Base-by-base conservation (phyloP, 306 rosid genomes). In the Chamaecrista fasciculata region DNA sequence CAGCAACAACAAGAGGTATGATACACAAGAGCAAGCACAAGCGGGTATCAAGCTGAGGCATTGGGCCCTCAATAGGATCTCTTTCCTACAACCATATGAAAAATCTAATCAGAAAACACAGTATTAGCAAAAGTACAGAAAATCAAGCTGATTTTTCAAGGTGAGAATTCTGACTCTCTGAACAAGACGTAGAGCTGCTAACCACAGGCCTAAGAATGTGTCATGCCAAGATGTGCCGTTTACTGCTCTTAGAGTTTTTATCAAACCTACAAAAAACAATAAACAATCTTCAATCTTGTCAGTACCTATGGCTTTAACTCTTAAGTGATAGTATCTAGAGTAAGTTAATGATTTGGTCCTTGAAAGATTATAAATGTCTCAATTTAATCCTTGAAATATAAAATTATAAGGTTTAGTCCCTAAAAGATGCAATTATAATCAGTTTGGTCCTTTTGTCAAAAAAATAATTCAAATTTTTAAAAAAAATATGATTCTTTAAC, bases 21-120 rank as follows among this genome's bases (percentile, higher is more conserved):
- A 94, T 87, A 46, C 96, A 88, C 71, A 94, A 78, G 48, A 94
- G 85, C 83, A 89, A 86, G 96, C 92, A 87, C 74, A 94, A 77
- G 62, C 99, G 96, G 55, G 97, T 82, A 74, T 94, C 99, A 10
- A 94, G 82, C 80, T 79, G 95, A 66, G 99, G 97, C 88, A 94
- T 81, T 15, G 99, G 99, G n/a, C 99, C 99, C 70, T 94, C 97
- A 65, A 91, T 91, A 18, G 96, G 96, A 67, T 89, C 95, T 81
- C 99, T 91, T 86, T 91, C 99, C 99, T 90, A 65, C 23, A 62
- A 75, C 66, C 2, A 67, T 51, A 78, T 31, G 12, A 39, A 58
- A 11, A 52, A 4, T 49, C 33, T 67, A 53, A 44, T 23, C 43
- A 34, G 2, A 6, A 39, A 39, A 10, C 18, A 34, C 16, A 33